Base-by-base conservation (phyloP, 2,329 filamentous ascomycete genomes). In the Graphilbum ipis-grandicollis region DNA sequence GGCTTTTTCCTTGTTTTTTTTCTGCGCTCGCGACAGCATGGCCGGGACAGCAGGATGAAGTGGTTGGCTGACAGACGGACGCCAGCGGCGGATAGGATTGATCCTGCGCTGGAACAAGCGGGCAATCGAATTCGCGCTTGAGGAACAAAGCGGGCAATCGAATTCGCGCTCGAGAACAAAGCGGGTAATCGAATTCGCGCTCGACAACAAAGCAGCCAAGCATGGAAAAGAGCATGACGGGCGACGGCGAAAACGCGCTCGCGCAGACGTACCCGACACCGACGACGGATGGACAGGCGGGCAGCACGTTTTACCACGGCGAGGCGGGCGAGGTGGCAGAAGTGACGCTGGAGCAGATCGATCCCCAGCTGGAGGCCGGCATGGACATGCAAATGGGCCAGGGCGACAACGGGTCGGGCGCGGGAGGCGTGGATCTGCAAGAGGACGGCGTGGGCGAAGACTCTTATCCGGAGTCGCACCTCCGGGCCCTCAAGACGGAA, bases 231-330 rank as follows among this genome's bases (percentile, higher is more conserved):
- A 43, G 47, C 51, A 54, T 35, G 26, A 19, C 25, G 43, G 51
- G 54, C n/a, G 54, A 56, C 38, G 47, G 51, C 37, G 56, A 55
- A 15, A 18, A 7, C 35, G 50, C 60, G 29, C 41, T 50, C 18
- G 57, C 56, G 42, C 53, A 53, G 33, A 51, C 57, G 28, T 68
- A 66, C 44, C 59, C 64, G 10, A 65, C 62, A 7, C 60, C 65
- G 3, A 54, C 56, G 15, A 56, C 56, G 9, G 62, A 67, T 37
- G 54, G 47, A 3, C 56, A 61, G 42, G 62, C 64, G 38, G 48
- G 53, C 4, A 52, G 55, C 8, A 51, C 41, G 4, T 45, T 60
- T 3, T 65, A 65, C 46, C 65, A 66, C 39, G 43, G 33, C 13
- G 34, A 25, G 10, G 25, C 22, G 23, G 34, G 19, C 36, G 39